phyloP scores from a whole-genome alignment of 192 early-diverging fungal species.

The Coemansia sp. region DNA sequence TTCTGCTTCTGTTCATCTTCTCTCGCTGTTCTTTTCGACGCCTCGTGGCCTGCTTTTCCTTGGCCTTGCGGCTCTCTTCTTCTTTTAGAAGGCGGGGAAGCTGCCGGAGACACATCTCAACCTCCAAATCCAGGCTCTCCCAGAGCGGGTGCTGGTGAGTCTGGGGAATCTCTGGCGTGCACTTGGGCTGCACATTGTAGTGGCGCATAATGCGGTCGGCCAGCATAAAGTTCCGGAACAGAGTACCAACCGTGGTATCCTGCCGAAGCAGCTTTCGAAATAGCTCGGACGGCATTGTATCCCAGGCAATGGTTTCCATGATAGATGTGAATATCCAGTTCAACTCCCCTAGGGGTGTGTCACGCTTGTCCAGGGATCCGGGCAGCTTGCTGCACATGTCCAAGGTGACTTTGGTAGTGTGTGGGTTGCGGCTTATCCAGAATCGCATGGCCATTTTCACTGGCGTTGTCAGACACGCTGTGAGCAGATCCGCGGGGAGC shows the following conservation, averaged over 20 bases:
- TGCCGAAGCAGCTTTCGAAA: constrained; percentile 90
- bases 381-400: constrained; percentile 61
- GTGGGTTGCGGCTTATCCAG: constrained; percentile 82
- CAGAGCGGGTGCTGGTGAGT: constrained; percentile 96
- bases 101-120: constrained; percentile 89
- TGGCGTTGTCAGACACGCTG: constrained; percentile 92
- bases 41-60: neutral
- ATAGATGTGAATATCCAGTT: constrained; percentile 99
- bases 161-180: constrained; percentile 73
- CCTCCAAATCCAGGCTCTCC: constrained; percentile 90
- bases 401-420: constrained; percentile 69
- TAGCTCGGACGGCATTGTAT: constrained; percentile 73
- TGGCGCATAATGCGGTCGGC: constrained; percentile 93
- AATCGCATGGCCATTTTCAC: constrained; percentile 90
- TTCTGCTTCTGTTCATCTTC: too few relatives aligned
- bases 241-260: constrained; percentile 86
- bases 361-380: constrained; percentile 78
- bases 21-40: constrained; percentile 11
- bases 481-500: constrained; percentile 97
- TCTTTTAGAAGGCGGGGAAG: constrained; percentile 67
- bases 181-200: constrained; percentile 86
- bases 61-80: constrained; percentile 22
- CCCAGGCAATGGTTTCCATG: constrained; percentile 98
- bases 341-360: constrained; percentile 92
- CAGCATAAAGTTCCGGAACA: constrained; percentile 94